A percentile compares a stretch with the other conserved stretches of the same genome.
Evolutionary conservation across 2,329 filamentous ascomycete species (phyloP).

Genomic region (Diaporthe ilicicola): DNA sequence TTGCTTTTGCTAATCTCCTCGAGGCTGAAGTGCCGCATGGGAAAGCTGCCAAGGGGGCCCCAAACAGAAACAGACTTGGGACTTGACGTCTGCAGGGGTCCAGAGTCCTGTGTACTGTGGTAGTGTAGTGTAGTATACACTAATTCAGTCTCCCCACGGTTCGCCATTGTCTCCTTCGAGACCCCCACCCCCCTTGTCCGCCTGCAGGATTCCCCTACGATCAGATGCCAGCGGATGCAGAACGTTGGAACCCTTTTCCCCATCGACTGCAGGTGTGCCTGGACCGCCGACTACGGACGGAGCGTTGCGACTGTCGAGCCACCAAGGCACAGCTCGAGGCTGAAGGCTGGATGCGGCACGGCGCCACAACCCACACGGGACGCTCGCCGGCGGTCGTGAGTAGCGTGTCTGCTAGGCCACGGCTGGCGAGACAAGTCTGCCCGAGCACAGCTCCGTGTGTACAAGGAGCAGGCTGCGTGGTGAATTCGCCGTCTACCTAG

Average conservation of each 20-base stretch:
- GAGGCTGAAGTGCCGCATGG: background rate
- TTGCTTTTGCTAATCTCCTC: background rate
- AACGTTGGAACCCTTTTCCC: background rate
- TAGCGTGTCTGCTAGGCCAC: background rate
- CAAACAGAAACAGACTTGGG: slow-evolving; percentile 4
- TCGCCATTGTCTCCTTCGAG: background rate
- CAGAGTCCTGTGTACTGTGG: background rate
- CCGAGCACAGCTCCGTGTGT: background rate
- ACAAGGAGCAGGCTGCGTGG: no score
- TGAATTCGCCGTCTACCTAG: no score
- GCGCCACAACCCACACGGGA: background rate
- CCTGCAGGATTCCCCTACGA: background rate
- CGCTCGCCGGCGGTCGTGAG: background rate
- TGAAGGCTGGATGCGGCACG: background rate
- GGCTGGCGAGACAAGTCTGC: background rate
- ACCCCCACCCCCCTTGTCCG: background rate
- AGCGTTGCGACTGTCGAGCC: slow-evolving; percentile 7
- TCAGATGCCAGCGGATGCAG: background rate
- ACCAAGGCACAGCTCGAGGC: background rate
- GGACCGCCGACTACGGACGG: slow-evolving; percentile 24
- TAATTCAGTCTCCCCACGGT: background rate
- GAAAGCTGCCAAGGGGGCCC: background rate
- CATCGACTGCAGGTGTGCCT: background rate
- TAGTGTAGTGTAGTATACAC: background rate
- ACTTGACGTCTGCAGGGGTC: slow-evolving; percentile 4